phyloP scores from a whole-genome alignment of 495 filamentous ascomycete genomes.

The Xylaria telfairii region DNA sequence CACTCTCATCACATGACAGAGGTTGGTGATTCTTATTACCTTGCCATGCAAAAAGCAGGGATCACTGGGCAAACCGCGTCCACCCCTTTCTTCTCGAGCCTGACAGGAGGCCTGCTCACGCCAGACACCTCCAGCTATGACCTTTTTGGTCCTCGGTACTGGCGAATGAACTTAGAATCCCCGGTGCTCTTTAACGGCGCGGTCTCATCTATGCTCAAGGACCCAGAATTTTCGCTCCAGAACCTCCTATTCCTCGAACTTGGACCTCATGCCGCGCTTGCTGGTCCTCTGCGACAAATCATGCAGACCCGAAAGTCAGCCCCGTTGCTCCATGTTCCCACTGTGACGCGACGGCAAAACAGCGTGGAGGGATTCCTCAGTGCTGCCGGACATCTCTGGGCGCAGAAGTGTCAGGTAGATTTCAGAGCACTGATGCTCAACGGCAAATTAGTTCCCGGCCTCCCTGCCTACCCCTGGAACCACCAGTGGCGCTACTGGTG shows the following conservation, averaged over 20 bases:
- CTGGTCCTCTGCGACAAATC: too few species aligned
- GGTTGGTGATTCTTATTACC: constrained; percentile 39
- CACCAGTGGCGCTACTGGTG: constrained; percentile 46
- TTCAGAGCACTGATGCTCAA: too few species aligned
- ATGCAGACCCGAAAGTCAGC: too few species aligned
- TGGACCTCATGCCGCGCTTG: too few species aligned
- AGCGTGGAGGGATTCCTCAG: too few species aligned
- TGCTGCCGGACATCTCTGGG: too few species aligned
- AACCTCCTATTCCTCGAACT: constrained; percentile 52
- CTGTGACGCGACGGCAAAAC: too few species aligned
- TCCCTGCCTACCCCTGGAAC: constrained; percentile 49
- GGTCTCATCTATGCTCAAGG: constrained; percentile 24
- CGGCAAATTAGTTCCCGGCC: constrained; percentile 30
- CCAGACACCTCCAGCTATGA: too few species aligned
- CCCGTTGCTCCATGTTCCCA: too few species aligned
- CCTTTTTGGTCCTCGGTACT: constrained; percentile 34
- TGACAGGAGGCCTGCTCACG: constrained; percentile 3
- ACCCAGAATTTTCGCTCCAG: background rate
- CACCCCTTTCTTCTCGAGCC: constrained; percentile 22
- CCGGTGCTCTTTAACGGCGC: constrained; percentile 50
- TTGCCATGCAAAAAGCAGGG: constrained; percentile 27
- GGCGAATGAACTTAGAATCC: constrained; percentile 48
- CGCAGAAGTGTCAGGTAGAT: too few species aligned
- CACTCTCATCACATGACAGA: constrained; percentile 42
- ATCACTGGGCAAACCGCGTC: background rate